These are phyloP conservation scores for Oryza rufipogon DNA, from an alignment of 176 grass and related monocot species.

Conservation along the genomic window DNA sequence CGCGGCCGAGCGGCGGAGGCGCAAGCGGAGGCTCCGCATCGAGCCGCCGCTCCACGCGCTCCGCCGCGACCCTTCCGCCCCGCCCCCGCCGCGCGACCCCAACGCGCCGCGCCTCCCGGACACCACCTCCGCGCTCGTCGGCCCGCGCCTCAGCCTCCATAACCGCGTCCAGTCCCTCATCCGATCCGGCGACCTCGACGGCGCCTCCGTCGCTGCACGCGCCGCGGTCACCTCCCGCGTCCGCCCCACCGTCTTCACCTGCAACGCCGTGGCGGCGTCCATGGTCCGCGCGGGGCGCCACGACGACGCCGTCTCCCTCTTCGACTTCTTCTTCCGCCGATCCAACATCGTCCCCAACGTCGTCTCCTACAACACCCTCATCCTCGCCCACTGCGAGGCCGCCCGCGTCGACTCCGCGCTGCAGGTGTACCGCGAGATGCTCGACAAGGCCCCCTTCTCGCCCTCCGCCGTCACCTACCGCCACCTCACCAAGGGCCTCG, in stretches of 20 bases:
- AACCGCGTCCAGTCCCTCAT: constrained; percentile 61
- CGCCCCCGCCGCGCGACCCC: constrained; percentile 33
- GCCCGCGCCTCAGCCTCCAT: constrained; percentile 57
- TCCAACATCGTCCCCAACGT: constrained; percentile 57
- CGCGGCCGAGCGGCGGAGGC: constrained; percentile 59
- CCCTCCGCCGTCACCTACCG: constrained; percentile 47
- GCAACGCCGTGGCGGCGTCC: constrained; percentile 68
- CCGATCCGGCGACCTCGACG: constrained; percentile 56
- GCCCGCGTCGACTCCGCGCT: constrained; percentile 41
- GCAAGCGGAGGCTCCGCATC: constrained; percentile 65
- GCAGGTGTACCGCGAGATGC: constrained; percentile 40
- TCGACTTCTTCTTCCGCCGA: constrained; percentile 57
- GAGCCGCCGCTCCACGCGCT: constrained; percentile 66
- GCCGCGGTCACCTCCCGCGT: constrained; percentile 33
- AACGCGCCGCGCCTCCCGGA: constrained; percentile 50
- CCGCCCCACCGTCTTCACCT: constrained; percentile 82
- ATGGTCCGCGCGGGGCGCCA: constrained; percentile 47
- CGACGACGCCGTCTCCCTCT: constrained; percentile 46
- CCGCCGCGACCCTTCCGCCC: constrained; percentile 32
- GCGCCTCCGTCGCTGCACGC: constrained; percentile 36
- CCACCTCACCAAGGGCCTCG: constrained; percentile 58
- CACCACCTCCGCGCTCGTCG: constrained; percentile 51
- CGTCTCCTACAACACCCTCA: constrained; percentile 69
- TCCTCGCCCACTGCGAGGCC: constrained; percentile 51
- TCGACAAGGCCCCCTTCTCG: constrained; percentile 45